Conservation (phyloP, 768 basidiomycete species). For the Boletus tylopilopsis region DNA sequence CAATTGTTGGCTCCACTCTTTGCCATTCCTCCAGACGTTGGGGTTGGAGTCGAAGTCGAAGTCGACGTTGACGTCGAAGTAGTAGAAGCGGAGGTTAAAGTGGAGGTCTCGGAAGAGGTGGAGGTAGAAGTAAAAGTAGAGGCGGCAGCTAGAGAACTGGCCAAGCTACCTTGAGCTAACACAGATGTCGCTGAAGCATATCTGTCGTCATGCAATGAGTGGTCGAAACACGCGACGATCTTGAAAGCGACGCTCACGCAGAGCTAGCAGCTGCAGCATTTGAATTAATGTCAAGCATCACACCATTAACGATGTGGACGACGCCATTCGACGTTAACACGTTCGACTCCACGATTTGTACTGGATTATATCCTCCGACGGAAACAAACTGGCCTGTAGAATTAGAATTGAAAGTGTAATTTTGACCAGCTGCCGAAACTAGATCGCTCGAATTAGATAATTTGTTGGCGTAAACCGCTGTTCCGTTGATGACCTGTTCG, state of each 20-base stretch:
- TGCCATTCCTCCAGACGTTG: background rate
- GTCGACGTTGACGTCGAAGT: slow-evolving; percentile 26
- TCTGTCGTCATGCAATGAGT: slow-evolving; percentile 18
- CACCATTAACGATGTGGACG: slow-evolving; percentile 55
- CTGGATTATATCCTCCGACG: slow-evolving; percentile 40
- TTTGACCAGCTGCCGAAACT: slow-evolving; percentile 56
- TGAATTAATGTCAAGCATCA: slow-evolving; percentile 44
- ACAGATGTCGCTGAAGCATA: slow-evolving; percentile 47
- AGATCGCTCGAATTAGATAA: slow-evolving; percentile 33
- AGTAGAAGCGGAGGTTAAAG: slow-evolving; percentile 20
- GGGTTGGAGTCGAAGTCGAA: background rate
- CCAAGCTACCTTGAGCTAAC: slow-evolving; percentile 38
- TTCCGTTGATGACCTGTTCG: slow-evolving; percentile 59
- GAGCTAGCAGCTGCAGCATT: slow-evolving; percentile 45
- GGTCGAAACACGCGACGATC: background rate
- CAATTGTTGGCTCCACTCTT: background rate
- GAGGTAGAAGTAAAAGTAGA: slow-evolving; percentile 31
- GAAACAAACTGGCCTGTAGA: slow-evolving; percentile 55
- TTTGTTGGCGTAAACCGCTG: slow-evolving; percentile 57
- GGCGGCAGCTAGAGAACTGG: too few species aligned
- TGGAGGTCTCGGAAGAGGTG: background rate
- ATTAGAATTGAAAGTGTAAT: slow-evolving; percentile 50
- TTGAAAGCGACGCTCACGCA: slow-evolving; percentile 41
- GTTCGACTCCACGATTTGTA: slow-evolving; percentile 54
- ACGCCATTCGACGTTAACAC: slow-evolving; percentile 66